These are phyloP conservation scores for Aspergillus carlsbadensis DNA, from an alignment of 495 filamentous ascomycete species.

Conservation along the genomic window DNA sequence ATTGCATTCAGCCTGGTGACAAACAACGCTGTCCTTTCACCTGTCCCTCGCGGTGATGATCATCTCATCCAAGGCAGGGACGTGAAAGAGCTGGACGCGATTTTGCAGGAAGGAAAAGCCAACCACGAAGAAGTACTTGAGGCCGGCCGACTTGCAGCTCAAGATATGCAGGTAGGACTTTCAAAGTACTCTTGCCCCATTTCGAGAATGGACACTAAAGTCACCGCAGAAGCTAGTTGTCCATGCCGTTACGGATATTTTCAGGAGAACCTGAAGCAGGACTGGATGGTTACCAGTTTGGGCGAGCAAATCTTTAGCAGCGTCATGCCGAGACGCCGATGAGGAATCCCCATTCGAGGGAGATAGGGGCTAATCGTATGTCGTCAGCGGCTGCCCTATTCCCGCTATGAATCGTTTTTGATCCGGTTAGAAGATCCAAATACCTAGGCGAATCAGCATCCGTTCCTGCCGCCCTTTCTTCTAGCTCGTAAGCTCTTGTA, in stretches of 20 bases:
- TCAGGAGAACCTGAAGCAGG: not conserved
- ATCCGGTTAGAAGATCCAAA: no score
- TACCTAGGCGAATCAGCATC: not conserved
- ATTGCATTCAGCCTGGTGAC: conserved; percentile 76
- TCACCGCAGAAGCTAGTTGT: conserved; percentile 39
- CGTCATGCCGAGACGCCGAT: no score
- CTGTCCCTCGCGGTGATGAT: conserved; percentile 62
- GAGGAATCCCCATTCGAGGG: no score
- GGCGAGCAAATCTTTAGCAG: not conserved
- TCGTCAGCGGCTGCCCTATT: no score
- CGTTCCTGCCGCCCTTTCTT: conserved; percentile 44
- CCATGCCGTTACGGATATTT: conserved; percentile 26
- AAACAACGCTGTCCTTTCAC: conserved; percentile 66
- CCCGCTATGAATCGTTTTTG: no score
- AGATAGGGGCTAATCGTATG: no score
- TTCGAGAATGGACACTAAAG: conserved; percentile 18
- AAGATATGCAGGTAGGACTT: conserved; percentile 62
- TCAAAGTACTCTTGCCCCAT: not conserved
- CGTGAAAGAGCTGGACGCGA: conserved; percentile 50
- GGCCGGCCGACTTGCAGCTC: conserved; percentile 58
- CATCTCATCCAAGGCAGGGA: conserved; percentile 38
- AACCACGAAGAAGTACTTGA: conserved; percentile 73
- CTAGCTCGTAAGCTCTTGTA: conserved; percentile 66
- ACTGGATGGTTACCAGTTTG: not conserved
- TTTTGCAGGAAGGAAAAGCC: conserved; percentile 64